Conservation (phyloP, 768 basidiomycete species). For the Mycena rosella region DNA sequence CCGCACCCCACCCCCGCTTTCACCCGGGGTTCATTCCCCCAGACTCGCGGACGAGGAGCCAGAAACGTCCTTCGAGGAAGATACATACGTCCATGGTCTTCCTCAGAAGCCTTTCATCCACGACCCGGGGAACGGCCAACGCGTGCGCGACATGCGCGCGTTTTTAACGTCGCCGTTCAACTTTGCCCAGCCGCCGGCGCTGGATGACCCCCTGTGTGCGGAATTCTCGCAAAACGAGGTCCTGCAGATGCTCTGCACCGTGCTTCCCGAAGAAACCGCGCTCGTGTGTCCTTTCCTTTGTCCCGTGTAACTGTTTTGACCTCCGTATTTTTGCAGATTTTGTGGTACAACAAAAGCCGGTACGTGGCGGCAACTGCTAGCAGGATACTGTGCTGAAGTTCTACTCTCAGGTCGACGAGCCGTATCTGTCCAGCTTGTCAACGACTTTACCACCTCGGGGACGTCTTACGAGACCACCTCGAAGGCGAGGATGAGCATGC, state of each 20-base stretch:
- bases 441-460: constrained; percentile 78
- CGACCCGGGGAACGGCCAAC: constrained; percentile 85
- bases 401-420: constrained; percentile 51
- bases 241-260: constrained; percentile 75
- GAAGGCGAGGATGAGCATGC: constrained; percentile 42
- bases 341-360: constrained; percentile 92
- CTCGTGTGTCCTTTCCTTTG: constrained; percentile 59
- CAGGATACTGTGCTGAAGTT: background rate
- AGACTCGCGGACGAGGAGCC: background rate
- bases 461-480: constrained; percentile 65
- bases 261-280: constrained; percentile 80
- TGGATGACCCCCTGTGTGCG: constrained; percentile 76
- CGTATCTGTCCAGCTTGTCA: constrained; percentile 86
- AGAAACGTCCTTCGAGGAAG: constrained; percentile 11
- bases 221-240: constrained; percentile 85
- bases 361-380: background rate
- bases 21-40: background rate
- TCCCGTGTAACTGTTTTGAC: background rate
- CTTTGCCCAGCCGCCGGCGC: constrained; percentile 74
- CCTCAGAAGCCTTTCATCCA: constrained; percentile 72
- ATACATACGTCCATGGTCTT: constrained; percentile 23
- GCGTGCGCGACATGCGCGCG: constrained; percentile 73
- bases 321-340: constrained; percentile 57
- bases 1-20: constrained; percentile 13
- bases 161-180: constrained; percentile 71